Evolutionary conservation across 2,329 filamentous ascomycete genomes (phyloP), one percentile per base, ranked within the genome.

Genomic region (Aspergillus terreus): DNA sequence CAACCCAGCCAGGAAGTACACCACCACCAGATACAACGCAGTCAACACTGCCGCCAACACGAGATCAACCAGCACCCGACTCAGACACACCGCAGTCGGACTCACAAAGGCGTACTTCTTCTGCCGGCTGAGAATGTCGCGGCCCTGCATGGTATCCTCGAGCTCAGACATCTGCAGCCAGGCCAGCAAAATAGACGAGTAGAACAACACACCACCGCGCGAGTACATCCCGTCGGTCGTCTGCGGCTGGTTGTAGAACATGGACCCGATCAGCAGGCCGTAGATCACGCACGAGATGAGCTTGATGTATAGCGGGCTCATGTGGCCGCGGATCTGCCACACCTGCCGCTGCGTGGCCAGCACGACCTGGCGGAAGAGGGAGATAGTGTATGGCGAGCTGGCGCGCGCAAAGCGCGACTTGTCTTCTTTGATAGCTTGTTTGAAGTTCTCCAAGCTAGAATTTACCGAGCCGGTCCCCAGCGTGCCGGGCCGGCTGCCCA

Each of bases 111-210:
- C 82, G 61, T 83, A 85, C 17, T 82, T 78, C 49, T 82, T 78
- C 56, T 86, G 83, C 15, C 82, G 82, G 72, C 69, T 86, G 54
- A 78, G 87, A 19, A 91, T 82, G 2, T 78, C 77, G 40, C 88
- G 79, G 4, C 87, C 84, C 47, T 81, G 81, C 32, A 90, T 84
- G n/a, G 86, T 86, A 55, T 85, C 86, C 77, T 86, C 87, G 23
- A 90, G 76, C 65, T 92, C 88, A 0, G 84, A 81, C 38, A 92
- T 75, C 51, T 90, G 86, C 2, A 92, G 76, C 82, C 82, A 85
- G 44, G 74, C 75, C 4, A 85, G 70, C 63, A 85, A 79, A 33
- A 85, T 71, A 36, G 83, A 80, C 0, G 79, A 82, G 67, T 85
- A 85, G 70, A 86, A 85, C 2, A 82, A 65, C 3, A 79, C 74